These are phyloP conservation scores for Piromyces finnis DNA, from an alignment of 192 early-diverging fungal genomes.

Conservation along the genomic window DNA sequence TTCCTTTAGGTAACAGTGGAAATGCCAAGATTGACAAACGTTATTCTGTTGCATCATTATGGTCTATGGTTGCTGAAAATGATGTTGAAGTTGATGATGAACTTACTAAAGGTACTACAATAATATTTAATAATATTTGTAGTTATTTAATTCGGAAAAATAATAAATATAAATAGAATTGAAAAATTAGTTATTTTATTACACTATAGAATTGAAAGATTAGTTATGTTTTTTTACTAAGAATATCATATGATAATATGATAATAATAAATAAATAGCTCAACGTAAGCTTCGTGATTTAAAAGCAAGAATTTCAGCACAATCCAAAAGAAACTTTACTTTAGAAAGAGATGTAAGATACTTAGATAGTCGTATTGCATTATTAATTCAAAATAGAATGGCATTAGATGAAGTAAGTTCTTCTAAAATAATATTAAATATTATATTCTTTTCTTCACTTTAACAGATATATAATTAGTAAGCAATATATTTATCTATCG, in stretches of 20 bases:
- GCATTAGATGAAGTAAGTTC: constrained; percentile 73
- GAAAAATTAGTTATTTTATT: too few relatives aligned
- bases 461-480: too few relatives aligned
- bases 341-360: constrained; percentile 84
- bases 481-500: too few relatives aligned
- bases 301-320: constrained; percentile 74
- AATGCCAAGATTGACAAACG: constrained; percentile 17
- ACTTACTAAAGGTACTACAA: constrained; percentile 53
- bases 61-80: constrained; percentile 75
- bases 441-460: too few relatives aligned
- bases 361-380: constrained; percentile 74
- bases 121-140: too few relatives aligned
- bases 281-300: constrained; percentile 68
- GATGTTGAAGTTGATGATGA: constrained; percentile 88
- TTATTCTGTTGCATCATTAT: constrained; percentile 51
- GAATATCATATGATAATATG: too few relatives aligned
- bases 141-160: too few relatives aligned
- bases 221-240: too few relatives aligned
- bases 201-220: too few relatives aligned
- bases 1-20: constrained; percentile 11
- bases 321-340: constrained; percentile 89
- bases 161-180: background rate
- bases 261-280: constrained; percentile 18
- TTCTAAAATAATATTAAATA: too few relatives aligned
- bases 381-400: constrained; percentile 87